Evolutionary conservation across 768 basidiomycete species (phyloP), one percentile per base, ranked within the genome.

Genomic region (Lactifluus rugatus): DNA sequence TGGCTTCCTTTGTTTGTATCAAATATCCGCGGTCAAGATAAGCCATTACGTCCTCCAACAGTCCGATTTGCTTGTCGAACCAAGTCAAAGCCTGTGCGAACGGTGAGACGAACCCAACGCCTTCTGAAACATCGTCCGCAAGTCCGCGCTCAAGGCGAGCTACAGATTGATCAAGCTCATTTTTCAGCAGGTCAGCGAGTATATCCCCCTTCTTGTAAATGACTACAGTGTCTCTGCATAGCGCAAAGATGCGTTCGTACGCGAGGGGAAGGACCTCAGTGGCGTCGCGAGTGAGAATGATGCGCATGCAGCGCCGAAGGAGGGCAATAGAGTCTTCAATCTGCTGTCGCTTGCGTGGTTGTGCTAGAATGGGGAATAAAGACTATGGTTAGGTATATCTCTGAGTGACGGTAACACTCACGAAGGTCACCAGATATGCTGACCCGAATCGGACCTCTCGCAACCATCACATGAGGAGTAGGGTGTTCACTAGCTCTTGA

Each of bases 61-160:
- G 76, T 81, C 70, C 86, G 62, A 89, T 75, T 67, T 80, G 77
- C 34, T 69, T 69, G 62, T 85, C 81, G 45, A 85, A 89, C 83
- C 84, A 85, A 25, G 73, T 72, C 66, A 82, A 84, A 1, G 71
- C 69, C 10, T 71, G 66, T 5, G 81, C 81, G 54, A 91, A 81
- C n/a, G 71, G 70, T 0, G 60, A 63, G 3, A 90, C 68, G 84
- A 88, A 92, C 0, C 70, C 69, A 26, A 80, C 74, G 14, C 73
- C 75, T 16, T 59, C 58, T 9, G 45, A 46, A 19, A 46, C 28
- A 26, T 66, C 62, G 0, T 64, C 61, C 4, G 54, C 48, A 13
- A 89, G 77, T 1, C 69, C 69, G 5, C 57, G 68, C 17, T 72
- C 72, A 8, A 85, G 56, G 8, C 68, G 68, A 9, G 67, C 66